A percentile compares a stretch with the other conserved stretches of the same genome.
These are phyloP conservation scores for Cyanidioschyzon merolae DNA, from an alignment of 23 red algal species.

Conservation along the genomic window DNA sequence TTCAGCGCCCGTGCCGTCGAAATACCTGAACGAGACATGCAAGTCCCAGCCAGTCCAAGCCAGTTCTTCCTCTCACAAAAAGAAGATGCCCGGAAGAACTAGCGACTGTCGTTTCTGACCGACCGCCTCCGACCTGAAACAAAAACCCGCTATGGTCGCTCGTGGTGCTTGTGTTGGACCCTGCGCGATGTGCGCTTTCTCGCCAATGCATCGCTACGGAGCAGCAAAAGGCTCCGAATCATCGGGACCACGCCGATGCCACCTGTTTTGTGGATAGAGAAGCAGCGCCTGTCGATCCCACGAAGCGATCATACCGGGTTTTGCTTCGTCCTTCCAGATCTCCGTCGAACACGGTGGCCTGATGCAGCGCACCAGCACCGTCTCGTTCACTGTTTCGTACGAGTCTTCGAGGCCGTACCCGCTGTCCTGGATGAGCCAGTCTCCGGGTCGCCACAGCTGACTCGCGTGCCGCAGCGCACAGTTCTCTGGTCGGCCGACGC, in stretches of 20 bases:
- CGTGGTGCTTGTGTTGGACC: too few relatives aligned
- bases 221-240: not conserved
- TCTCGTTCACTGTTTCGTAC: not conserved
- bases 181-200: too few relatives aligned
- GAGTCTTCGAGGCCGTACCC: not conserved
- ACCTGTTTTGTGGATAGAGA: not conserved
- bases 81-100: too few relatives aligned
- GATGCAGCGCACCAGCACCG: not conserved
- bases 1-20: too few relatives aligned
- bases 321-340: not conserved
- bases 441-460: constrained; percentile 9
- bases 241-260: not conserved
- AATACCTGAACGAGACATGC: too few relatives aligned
- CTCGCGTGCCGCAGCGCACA: not conserved
- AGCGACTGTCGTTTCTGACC: too few relatives aligned
- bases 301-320: not conserved
- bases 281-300: not conserved
- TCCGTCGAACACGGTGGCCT: not conserved
- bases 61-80: too few relatives aligned
- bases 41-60: too few relatives aligned
- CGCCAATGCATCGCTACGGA: too few relatives aligned
- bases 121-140: too few relatives aligned
- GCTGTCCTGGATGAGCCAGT: constrained; percentile 13
- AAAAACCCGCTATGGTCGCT: too few relatives aligned
- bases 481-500: not conserved